Percentiles rank a stretch among this genome's conserved stretches.
phyloP scores from a whole-genome alignment of 768 basidiomycete genomes.

The Hygrophoropsis aurantiaca region DNA sequence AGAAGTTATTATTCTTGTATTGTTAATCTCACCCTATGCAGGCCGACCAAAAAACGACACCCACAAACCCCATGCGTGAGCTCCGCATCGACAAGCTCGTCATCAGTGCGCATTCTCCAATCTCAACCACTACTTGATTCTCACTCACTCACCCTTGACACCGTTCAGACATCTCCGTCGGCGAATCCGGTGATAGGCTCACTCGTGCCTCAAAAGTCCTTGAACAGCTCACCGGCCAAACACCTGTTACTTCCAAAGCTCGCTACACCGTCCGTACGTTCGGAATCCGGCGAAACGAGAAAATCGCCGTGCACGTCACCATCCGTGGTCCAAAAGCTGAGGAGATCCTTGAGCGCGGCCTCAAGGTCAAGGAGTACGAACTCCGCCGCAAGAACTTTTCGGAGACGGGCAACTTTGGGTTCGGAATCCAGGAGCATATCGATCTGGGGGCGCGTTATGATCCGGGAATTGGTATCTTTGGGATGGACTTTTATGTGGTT shows the following conservation, averaged over 20 bases:
- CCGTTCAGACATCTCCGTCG: slow-evolving; percentile 92
- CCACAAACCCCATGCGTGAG: slow-evolving; percentile 95
- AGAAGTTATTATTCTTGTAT: not conserved
- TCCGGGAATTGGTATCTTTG: slow-evolving; percentile 97
- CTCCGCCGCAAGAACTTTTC: slow-evolving; percentile 96
- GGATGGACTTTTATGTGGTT: slow-evolving; percentile 98
- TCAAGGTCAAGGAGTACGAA: slow-evolving; percentile 99
- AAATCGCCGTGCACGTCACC: slow-evolving; percentile 98
- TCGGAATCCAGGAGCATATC: slow-evolving; percentile 99
- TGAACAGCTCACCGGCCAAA: slow-evolving; percentile 99
- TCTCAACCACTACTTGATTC: slow-evolving; percentile 10
- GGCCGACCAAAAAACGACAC: slow-evolving; percentile 88
- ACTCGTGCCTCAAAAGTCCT: slow-evolving; percentile 99
- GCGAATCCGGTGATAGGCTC: slow-evolving; percentile 98
- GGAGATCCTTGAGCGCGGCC: slow-evolving; percentile 97
- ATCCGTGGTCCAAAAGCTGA: slow-evolving; percentile 99
- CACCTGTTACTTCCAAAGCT: slow-evolving; percentile 98
- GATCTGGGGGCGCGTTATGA: slow-evolving; percentile 99
- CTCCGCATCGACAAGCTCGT: slow-evolving; percentile 97
- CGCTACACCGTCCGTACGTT: slow-evolving; percentile 99
- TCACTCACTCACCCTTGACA: slow-evolving; percentile 26
- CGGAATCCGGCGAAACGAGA: slow-evolving; percentile 99
- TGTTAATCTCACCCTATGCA: slow-evolving; percentile 26
- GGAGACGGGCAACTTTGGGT: slow-evolving; percentile 99
- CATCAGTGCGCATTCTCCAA: slow-evolving; percentile 76